Percentiles rank a stretch among this genome's conserved stretches.
Evolutionary conservation across 2,329 filamentous ascomycete genomes (phyloP).

Genomic region (Neoascochyta sp.): DNA sequence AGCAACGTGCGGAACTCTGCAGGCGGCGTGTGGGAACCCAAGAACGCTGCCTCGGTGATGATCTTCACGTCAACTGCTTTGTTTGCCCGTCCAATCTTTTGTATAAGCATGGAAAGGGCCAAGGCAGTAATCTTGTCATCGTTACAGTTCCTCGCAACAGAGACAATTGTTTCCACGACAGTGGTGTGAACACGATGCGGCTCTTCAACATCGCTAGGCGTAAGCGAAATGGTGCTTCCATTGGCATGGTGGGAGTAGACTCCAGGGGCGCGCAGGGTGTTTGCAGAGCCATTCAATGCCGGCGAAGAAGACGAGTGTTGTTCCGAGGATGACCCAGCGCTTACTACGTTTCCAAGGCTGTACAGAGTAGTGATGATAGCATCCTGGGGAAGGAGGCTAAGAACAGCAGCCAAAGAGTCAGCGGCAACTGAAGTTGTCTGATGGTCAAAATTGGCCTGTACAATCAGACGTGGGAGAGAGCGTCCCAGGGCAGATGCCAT

Average conservation of each 20-base stretch:
- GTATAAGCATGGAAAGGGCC: constrained; percentile 91
- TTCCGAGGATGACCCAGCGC: constrained; percentile 59
- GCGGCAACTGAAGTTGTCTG: constrained; percentile 72
- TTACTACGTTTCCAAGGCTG: constrained; percentile 91
- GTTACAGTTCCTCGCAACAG: constrained; percentile 74
- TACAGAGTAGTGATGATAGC: constrained; percentile 93
- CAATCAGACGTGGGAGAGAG: constrained; percentile 79
- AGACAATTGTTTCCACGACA: constrained; percentile 91
- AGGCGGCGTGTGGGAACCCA: constrained; percentile 73
- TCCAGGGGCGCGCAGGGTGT: constrained; percentile 40
- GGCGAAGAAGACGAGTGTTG: constrained; percentile 46
- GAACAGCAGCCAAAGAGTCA: constrained; percentile 75
- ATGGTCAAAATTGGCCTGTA: constrained; percentile 71
- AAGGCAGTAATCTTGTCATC: constrained; percentile 92
- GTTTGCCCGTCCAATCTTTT: constrained; percentile 86
- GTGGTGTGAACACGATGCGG: constrained; percentile 73
- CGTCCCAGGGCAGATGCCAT: constrained; percentile 74
- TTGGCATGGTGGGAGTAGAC: constrained; percentile 49
- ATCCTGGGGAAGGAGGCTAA: constrained; percentile 83
- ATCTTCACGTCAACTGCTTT: constrained; percentile 78
- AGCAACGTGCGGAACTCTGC: constrained; percentile 82
- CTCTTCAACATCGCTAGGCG: constrained; percentile 73
- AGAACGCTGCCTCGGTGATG: constrained; percentile 71
- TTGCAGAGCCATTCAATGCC: constrained; percentile 48
- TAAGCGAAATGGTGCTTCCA: constrained; percentile 76